A percentile compares a stretch with the other conserved stretches of the same genome.
phyloP scores from a whole-genome alignment of 2,329 filamentous ascomycete species.

The Aspergillus novoparasiticus region DNA sequence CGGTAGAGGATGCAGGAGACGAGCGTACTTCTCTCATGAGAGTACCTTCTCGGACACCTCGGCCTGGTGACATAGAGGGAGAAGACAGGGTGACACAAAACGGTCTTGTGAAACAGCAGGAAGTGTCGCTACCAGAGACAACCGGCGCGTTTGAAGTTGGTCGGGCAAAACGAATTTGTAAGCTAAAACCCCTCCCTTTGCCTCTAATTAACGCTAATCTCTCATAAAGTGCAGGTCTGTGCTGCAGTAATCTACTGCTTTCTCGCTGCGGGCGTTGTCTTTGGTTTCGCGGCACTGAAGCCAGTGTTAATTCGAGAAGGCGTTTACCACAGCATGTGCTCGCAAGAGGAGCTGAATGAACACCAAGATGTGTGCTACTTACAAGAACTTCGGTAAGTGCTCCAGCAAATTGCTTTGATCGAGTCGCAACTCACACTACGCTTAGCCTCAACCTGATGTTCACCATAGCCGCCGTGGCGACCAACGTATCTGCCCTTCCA shows the following conservation, averaged over 20 bases:
- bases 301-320: constrained; percentile 75
- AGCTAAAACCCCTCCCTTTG: constrained; percentile 23
- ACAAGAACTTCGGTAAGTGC: constrained; percentile 1
- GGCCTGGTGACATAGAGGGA: constrained; percentile 19
- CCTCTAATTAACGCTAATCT: constrained; percentile 9
- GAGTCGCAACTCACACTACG: constrained; percentile 1
- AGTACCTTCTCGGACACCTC: constrained; percentile 24
- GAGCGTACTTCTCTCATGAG: constrained; percentile 28
- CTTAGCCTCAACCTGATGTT: constrained; percentile 85
- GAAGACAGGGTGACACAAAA: constrained; percentile 14
- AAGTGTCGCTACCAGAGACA: constrained; percentile 28
- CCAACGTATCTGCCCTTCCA: constrained; percentile 83
- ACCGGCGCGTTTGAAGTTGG: constrained; percentile 57
- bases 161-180: constrained; percentile 55
- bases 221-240: constrained; percentile 64
- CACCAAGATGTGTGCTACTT: constrained; percentile 6
- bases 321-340: constrained; percentile 69
- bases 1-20: constrained; percentile 31
- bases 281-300: constrained; percentile 83
- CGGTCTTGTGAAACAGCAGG: constrained; percentile 17
- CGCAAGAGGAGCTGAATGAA: constrained; percentile 43
- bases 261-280: constrained; percentile 76
- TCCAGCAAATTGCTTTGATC: too few relatives aligned
- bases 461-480: constrained; percentile 82
- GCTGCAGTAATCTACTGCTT: constrained; percentile 73